These are phyloP conservation scores for Talaromyces sp. DNA, from an alignment of 2,329 filamentous ascomycete genomes.

Conservation along the genomic window DNA sequence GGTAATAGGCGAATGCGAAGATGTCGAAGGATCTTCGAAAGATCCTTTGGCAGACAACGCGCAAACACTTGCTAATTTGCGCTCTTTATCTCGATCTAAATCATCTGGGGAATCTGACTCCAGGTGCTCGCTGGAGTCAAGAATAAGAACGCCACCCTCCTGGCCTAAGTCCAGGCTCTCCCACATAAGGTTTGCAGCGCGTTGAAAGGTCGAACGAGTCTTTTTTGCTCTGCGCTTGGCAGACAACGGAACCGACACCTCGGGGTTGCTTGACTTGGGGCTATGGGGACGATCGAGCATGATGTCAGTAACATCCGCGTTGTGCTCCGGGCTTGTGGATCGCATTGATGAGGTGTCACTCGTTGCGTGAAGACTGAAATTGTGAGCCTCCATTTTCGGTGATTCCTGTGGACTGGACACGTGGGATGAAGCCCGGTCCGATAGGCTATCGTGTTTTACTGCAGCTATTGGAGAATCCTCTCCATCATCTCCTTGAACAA, in stretches of 20 bases:
- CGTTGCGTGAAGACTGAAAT: not conserved
- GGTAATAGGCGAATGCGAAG: not conserved
- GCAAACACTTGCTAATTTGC: not conserved
- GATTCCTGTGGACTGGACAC: not conserved
- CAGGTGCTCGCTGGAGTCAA: constrained; percentile 19
- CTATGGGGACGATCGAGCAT: not conserved
- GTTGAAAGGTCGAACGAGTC: constrained; percentile 34
- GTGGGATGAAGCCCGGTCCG: not conserved
- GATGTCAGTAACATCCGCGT: not conserved
- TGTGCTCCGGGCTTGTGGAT: not conserved
- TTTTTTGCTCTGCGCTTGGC: constrained; percentile 21
- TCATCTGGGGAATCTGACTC: not conserved
- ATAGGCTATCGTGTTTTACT: not conserved
- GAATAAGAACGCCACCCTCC: constrained; percentile 43
- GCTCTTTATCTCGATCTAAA: not conserved
- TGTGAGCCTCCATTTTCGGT: not conserved
- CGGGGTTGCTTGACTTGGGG: not conserved
- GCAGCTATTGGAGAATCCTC: constrained; percentile 18
- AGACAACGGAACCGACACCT: not conserved
- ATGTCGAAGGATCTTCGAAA: not conserved
- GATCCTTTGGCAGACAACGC: not conserved
- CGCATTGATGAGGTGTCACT: not conserved
- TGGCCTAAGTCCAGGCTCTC: constrained; percentile 37
- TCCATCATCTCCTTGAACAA: constrained; percentile 16
- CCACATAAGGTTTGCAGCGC: constrained; percentile 41